Percentiles rank a stretch among this genome's conserved stretches.
Conservation (phyloP, 306 rosid genomes). For the Cucurbita maxima region DNA sequence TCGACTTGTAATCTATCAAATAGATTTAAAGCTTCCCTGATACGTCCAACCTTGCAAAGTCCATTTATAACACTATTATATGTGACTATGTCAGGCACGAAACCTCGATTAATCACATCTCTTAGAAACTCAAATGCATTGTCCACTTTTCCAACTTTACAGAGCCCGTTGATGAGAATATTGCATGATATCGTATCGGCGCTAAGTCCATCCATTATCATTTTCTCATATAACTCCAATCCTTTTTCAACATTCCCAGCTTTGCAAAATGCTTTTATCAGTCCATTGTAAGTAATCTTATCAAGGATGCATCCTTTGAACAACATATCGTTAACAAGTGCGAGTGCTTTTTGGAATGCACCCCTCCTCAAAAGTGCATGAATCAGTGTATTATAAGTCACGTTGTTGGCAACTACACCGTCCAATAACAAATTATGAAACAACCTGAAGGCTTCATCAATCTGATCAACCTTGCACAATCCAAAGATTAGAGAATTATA, state of each 20-base stretch:
- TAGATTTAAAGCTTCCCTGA: constrained; percentile 55
- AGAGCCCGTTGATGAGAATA: constrained; percentile 59
- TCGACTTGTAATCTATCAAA: constrained; percentile 51
- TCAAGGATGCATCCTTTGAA: constrained; percentile 71
- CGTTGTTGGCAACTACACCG: constrained; percentile 80
- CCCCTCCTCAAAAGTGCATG: constrained; percentile 46
- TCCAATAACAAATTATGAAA: constrained; percentile 64
- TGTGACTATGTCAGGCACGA: constrained; percentile 68
- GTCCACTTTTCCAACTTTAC: constrained; percentile 52
- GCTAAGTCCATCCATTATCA: constrained; percentile 52
- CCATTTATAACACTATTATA: constrained; percentile 77
- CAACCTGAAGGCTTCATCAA: constrained; percentile 54
- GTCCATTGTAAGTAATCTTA: constrained; percentile 63
- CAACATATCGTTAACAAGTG: constrained; percentile 70
- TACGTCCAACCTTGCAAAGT: constrained; percentile 50
- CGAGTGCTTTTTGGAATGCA: constrained; percentile 46
- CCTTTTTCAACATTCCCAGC: constrained; percentile 61
- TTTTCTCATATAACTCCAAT: constrained; percentile 56
- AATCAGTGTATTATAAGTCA: constrained; percentile 70
- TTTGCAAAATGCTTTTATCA: constrained; percentile 62
- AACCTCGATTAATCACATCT: constrained; percentile 57
- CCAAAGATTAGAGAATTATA: constrained; percentile 69
- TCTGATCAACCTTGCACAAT: constrained; percentile 42
- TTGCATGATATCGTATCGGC: constrained; percentile 48
- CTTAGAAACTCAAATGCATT: constrained; percentile 59